Evolutionary conservation across 2,329 filamentous ascomycete species (phyloP), one percentile per base, ranked within the genome.

Genomic region (Nemania serpens): DNA sequence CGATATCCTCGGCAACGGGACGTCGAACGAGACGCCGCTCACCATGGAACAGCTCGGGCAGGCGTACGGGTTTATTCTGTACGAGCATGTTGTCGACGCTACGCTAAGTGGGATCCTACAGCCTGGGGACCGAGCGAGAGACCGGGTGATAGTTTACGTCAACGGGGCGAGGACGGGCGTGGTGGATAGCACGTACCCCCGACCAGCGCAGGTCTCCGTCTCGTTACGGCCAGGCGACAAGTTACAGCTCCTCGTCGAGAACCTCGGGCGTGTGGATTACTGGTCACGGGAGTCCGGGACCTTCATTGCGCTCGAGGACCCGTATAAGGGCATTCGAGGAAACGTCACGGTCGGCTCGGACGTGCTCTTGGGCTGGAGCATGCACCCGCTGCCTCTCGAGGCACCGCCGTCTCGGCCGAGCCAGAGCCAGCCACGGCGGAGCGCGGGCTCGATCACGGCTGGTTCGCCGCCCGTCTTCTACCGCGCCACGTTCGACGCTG

Each of bases 241-340:
- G 22, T 62, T 82, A 5, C 72, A 76, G 58, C 73, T 82, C 0
- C 67, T 83, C 3, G 76, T 82, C 1, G 81, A 84, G 68, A 83
- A 83, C 51, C 73, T 83, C n/a, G 81, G 81, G 1, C 75, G 81
- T 2, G 78, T 82, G 1, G 77, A 82, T 61, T 81, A 79, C 61
- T 75, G 75, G 49, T 75, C 76, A 2, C 67, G 71, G 5, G 70
- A 72, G 29, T 71, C 70, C 2, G 68, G 68, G 15, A 71, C 71
- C n/a, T 66, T 65, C 42, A 65, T 70, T 13, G 68, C 68, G 12
- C 71, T 81, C 10, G 70, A 71, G 5, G 79, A 84, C 36, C 81
- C 77, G 22, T 72, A 70, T 20, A 83, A 83, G 63, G 81, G 81
- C 0, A 77, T 83, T 15, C 63, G 74, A 5, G 76, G 76, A 1